Percentiles rank a stretch among this genome's conserved stretches.
Evolutionary conservation across 257 asterid species (phyloP).

Genomic region (Dorcoceras hygrometricum): DNA sequence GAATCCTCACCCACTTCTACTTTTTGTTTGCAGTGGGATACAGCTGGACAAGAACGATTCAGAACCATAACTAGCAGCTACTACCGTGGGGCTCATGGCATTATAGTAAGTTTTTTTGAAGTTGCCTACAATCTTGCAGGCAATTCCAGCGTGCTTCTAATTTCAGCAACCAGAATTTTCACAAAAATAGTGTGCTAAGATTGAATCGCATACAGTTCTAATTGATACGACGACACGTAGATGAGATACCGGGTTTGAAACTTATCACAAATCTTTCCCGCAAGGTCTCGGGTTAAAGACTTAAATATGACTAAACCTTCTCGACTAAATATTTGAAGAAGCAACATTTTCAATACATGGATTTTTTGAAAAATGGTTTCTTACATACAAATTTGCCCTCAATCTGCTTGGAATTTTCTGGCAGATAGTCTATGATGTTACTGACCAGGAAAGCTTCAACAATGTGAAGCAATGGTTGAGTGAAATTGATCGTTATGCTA

Average conservation of each 20-base stretch:
- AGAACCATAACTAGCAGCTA: conserved; percentile 93
- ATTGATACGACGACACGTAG: too few species aligned
- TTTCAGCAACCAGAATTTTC: too few species aligned
- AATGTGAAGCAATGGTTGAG: conserved; percentile 90
- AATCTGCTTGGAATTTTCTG: conserved; percentile 25
- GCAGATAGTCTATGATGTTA: conserved; percentile 84
- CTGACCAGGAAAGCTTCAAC: conserved; percentile 84
- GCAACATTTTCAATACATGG: too few species aligned
- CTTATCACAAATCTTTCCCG: too few species aligned
- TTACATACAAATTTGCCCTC: conserved; percentile 9
- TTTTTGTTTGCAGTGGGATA: conserved; percentile 71
- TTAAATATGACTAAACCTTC: too few species aligned
- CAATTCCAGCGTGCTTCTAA: conserved; percentile 13
- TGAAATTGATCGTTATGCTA: conserved; percentile 89
- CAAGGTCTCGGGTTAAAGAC: too few species aligned
- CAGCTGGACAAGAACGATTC: conserved; percentile 97
- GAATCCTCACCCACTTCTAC: neutral
- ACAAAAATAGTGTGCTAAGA: too few species aligned
- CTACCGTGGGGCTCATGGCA: conserved; percentile 97
- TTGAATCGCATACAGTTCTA: too few species aligned
- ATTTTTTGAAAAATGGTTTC: too few species aligned
- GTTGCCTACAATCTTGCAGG: conserved; percentile 15
- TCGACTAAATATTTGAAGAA: too few species aligned
- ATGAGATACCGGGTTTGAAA: too few species aligned
- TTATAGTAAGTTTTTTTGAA: conserved; percentile 56